phyloP scores from a whole-genome alignment of 164 flowering plant genomes.

The Chimonanthus salicifolius region DNA sequence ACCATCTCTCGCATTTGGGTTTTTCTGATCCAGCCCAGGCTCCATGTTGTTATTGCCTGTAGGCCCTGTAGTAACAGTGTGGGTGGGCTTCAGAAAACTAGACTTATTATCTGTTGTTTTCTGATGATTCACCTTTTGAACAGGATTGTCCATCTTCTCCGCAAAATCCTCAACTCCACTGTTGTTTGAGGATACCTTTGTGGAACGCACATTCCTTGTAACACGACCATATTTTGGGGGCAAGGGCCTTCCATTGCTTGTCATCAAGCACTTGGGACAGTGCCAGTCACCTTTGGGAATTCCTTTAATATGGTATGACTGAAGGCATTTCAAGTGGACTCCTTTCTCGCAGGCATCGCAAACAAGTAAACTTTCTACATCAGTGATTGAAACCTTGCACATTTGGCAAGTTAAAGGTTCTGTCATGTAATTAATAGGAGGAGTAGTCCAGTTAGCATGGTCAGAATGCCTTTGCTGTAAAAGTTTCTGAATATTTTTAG shows the following conservation, averaged over 20 bases:
- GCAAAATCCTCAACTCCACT: constrained; percentile 34
- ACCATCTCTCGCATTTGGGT: constrained; percentile 18
- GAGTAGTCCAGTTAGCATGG: constrained; percentile 72
- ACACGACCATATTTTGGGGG: constrained; percentile 98
- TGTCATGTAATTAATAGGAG: constrained; percentile 88
- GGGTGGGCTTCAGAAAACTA: constrained; percentile 20
- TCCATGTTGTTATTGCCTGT: constrained; percentile 8
- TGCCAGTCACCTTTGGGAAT: constrained; percentile 88
- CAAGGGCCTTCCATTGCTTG: constrained; percentile 76
- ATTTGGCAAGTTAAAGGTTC: constrained; percentile 68
- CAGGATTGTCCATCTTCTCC: constrained; percentile 40
- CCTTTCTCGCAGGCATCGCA: constrained; percentile 98
- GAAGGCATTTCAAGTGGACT: constrained; percentile 76
- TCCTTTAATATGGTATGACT: constrained; percentile 48
- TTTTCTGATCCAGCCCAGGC: constrained; percentile 19
- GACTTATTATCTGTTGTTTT: constrained; percentile 30
- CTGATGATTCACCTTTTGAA: constrained; percentile 38
- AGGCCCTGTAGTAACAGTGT: constrained; percentile 13
- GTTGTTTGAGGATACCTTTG: constrained; percentile 35
- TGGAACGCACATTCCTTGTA: constrained; percentile 41
- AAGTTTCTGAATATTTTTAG: constrained; percentile 62
- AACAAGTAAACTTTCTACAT: constrained; percentile 66
- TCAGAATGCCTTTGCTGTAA: constrained; percentile 55
- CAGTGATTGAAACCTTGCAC: constrained; percentile 53
- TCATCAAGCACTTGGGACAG: constrained; percentile 61